phyloP scores from a whole-genome alignment of 495 filamentous ascomycete species.

The Aspergillus cristatus region DNA sequence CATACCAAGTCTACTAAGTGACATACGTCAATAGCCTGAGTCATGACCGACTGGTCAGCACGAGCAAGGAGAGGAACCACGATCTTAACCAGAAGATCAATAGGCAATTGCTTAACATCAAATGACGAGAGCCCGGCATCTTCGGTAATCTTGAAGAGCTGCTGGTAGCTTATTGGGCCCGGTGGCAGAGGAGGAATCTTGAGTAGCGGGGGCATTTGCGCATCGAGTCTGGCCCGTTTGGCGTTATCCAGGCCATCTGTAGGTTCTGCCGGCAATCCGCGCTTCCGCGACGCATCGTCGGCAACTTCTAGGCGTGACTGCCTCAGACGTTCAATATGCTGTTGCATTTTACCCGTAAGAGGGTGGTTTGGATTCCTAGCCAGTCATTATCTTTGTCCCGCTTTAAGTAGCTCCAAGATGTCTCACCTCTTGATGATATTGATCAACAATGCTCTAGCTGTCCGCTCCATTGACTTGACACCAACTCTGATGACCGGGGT shows the following conservation, averaged over 20 bases:
- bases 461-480: slow-evolving; percentile 89
- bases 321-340: slow-evolving; percentile 69
- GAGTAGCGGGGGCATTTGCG: slow-evolving; percentile 38
- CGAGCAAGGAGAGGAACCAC: slow-evolving; percentile 58
- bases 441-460: slow-evolving; percentile 68
- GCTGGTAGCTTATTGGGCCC: slow-evolving; percentile 65
- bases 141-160: slow-evolving; percentile 74
- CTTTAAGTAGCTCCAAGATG: too few relatives aligned
- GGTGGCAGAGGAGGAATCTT: slow-evolving; percentile 57
- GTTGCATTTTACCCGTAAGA: slow-evolving; percentile 61
- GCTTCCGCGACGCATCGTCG: slow-evolving; percentile 65
- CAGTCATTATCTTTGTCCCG: slow-evolving; percentile 5
- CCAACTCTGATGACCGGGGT: slow-evolving; percentile 70
- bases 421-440: slow-evolving; percentile 71
- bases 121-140: slow-evolving; percentile 67
- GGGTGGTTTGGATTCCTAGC: slow-evolving; percentile 61
- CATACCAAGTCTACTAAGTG: neutral
- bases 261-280: slow-evolving; percentile 54
- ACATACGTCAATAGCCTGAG: slow-evolving; percentile 56
- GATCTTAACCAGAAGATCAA: slow-evolving; percentile 66
- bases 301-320: slow-evolving; percentile 65
- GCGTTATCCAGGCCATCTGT: slow-evolving; percentile 58
- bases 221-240: slow-evolving; percentile 62
- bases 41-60: slow-evolving; percentile 53
- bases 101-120: slow-evolving; percentile 69